A percentile compares a stretch with the other conserved stretches of the same genome.
phyloP scores from a whole-genome alignment of 169 alveolate species.

The Theileria parva region DNA sequence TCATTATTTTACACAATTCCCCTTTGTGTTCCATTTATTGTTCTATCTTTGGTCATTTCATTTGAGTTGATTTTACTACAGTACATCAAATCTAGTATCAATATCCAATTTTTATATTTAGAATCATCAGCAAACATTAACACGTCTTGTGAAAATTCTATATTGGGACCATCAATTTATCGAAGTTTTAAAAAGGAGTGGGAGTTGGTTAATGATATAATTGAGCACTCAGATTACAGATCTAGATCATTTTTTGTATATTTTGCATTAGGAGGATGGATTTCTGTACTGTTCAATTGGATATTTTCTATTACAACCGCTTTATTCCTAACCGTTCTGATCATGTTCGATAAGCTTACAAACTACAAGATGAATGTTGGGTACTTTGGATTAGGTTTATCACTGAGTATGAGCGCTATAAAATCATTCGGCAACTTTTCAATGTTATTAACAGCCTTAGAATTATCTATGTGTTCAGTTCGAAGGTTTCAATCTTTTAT shows the following conservation, averaged over 20 bases:
- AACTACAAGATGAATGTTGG: slow-evolving; percentile 15
- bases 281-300: background rate
- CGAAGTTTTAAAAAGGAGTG: slow-evolving; percentile 54
- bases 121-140: slow-evolving; percentile 22
- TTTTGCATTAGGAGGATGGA: background rate
- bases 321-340: background rate
- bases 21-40: slow-evolving; percentile 13
- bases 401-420: background rate
- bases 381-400: slow-evolving; percentile 5
- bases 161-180: slow-evolving; percentile 40
- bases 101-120: slow-evolving; percentile 6
- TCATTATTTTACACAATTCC: slow-evolving; percentile 35
- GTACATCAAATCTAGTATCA: slow-evolving; percentile 22
- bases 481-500: slow-evolving; percentile 1
- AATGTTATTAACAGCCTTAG: background rate
- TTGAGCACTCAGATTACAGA: slow-evolving; percentile 18
- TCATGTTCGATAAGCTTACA: background rate
- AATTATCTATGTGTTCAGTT: background rate
- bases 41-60: background rate
- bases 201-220: slow-evolving; percentile 9
- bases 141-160: slow-evolving; percentile 22
- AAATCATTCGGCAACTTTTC: background rate
- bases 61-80: background rate
- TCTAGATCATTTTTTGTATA: background rate
- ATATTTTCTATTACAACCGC: background rate